Evolutionary conservation across 148 eudicot species (phyloP).

Genomic region (Vaccinium myrtillus): DNA sequence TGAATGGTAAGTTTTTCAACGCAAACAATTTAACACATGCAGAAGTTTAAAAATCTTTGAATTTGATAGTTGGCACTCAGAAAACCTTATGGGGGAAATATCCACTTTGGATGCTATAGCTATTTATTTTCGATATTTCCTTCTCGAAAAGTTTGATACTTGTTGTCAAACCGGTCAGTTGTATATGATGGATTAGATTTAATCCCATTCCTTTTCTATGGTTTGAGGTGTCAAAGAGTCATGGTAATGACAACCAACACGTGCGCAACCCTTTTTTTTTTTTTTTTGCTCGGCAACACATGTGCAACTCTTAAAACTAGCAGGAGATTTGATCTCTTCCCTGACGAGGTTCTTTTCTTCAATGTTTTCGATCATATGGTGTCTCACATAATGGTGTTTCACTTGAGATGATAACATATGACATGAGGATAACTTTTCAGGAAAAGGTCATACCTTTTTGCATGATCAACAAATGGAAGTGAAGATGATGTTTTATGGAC

Average conservation of each 20-base stretch:
- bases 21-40: no score
- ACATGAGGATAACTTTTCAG: neutral
- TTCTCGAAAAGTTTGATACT: no score
- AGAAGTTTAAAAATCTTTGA: no score
- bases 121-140: no score
- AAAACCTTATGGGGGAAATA: no score
- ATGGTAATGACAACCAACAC: neutral
- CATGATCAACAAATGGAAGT: neutral
- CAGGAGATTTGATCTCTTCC: neutral
- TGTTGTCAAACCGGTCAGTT: neutral
- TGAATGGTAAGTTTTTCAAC: no score
- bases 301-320: neutral
- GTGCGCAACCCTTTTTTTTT: no score
- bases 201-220: neutral
- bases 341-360: neutral
- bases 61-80: no score
- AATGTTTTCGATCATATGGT: no score
- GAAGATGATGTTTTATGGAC: neutral
- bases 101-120: no score
- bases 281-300: no score
- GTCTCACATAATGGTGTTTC: neutral
- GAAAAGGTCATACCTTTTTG: neutral
- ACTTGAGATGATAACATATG: neutral
- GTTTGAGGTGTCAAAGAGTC: neutral
- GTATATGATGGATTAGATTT: neutral